Evolutionary conservation across 1,284 basidiomycete species (phyloP).

Genomic region (Tylopilus sp.): DNA sequence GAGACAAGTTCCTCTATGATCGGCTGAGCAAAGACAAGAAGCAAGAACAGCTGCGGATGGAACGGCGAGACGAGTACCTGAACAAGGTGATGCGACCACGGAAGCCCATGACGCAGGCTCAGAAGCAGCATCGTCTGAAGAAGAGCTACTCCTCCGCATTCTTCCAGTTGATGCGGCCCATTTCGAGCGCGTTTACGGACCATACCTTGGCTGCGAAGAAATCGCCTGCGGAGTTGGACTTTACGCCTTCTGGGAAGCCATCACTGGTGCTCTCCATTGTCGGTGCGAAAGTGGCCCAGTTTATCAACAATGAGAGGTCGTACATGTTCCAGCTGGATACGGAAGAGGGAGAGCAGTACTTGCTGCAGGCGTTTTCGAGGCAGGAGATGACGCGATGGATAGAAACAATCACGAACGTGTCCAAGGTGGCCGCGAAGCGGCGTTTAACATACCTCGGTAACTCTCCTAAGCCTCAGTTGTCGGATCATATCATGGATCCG

Average conservation of each 20-base stretch:
- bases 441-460: slow-evolving; percentile 85
- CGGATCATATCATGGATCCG: slow-evolving; percentile 74
- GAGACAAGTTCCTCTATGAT: slow-evolving; percentile 74
- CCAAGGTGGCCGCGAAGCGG: slow-evolving; percentile 77
- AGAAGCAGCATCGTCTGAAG: slow-evolving; percentile 83
- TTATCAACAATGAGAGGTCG: slow-evolving; percentile 82
- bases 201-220: slow-evolving; percentile 65
- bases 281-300: slow-evolving; percentile 74
- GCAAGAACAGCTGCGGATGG: slow-evolving; percentile 74
- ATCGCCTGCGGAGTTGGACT: slow-evolving; percentile 80
- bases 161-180: slow-evolving; percentile 86
- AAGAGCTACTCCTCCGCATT: slow-evolving; percentile 85
- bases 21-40: slow-evolving; percentile 79
- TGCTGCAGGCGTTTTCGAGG: slow-evolving; percentile 77
- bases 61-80: slow-evolving; percentile 78
- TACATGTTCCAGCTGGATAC: slow-evolving; percentile 85
- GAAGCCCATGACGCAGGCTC: slow-evolving; percentile 55
- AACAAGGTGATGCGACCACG: slow-evolving; percentile 76
- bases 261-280: slow-evolving; percentile 78
- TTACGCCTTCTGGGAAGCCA: slow-evolving; percentile 74
- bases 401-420: slow-evolving; percentile 74
- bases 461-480: slow-evolving; percentile 72
- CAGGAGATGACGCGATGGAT: slow-evolving; percentile 82
- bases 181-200: slow-evolving; percentile 83
- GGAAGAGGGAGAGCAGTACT: slow-evolving; percentile 86